Conservation (phyloP, 2,329 filamentous ascomycete genomes). For the Monilinia polystroma region DNA sequence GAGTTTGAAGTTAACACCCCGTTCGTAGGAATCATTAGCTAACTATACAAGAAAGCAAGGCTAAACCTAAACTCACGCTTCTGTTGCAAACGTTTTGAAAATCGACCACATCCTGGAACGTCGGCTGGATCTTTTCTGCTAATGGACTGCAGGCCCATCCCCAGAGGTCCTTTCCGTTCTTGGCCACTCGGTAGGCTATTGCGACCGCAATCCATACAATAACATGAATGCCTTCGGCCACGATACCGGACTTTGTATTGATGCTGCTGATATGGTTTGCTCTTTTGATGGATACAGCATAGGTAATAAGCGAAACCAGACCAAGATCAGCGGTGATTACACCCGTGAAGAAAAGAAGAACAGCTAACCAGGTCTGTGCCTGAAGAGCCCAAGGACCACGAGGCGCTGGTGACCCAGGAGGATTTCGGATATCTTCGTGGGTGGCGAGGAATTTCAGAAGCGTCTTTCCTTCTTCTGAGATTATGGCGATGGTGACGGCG, state of each 20-base stretch:
- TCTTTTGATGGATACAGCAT: slow-evolving; percentile 24
- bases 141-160: slow-evolving; percentile 30
- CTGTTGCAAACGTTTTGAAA: slow-evolving; percentile 29
- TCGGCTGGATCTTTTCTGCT: slow-evolving; percentile 29
- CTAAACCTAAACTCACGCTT: slow-evolving; percentile 22
- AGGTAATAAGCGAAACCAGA: slow-evolving; percentile 26
- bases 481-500: not conserved
- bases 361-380: slow-evolving; percentile 24
- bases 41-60: not conserved
- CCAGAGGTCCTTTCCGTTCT: slow-evolving; percentile 32
- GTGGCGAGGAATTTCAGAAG: not conserved
- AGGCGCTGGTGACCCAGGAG: not conserved
- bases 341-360: slow-evolving; percentile 27
- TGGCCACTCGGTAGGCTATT: slow-evolving; percentile 28
- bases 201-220: slow-evolving; percentile 29
- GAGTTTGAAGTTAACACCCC: slow-evolving; percentile 4
- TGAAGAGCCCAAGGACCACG: slow-evolving; percentile 15
- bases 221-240: slow-evolving; percentile 26
- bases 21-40: not conserved
- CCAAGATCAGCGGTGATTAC: slow-evolving; percentile 26
- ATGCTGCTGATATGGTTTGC: slow-evolving; percentile 27
- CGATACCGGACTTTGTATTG: slow-evolving; percentile 23
- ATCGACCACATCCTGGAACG: slow-evolving; percentile 29
- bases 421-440: slow-evolving; percentile 1
- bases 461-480: slow-evolving; percentile 7